Percentiles rank a stretch among this genome's conserved stretches.
These are phyloP conservation scores for Trichoderma lentiforme DNA, from an alignment of 2,329 filamentous ascomycete species.

Conservation along the genomic window DNA sequence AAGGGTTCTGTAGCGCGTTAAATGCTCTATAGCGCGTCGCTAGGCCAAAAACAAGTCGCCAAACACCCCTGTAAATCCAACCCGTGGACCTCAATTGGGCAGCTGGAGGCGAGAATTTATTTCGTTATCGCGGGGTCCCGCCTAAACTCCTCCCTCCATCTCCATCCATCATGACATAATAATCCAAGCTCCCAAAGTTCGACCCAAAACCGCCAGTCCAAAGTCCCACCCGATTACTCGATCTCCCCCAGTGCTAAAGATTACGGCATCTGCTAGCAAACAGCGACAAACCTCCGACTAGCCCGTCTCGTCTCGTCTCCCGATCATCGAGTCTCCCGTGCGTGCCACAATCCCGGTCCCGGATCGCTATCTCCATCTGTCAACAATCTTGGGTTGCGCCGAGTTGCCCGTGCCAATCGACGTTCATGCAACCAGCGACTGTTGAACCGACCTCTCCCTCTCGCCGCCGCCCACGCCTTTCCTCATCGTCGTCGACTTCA, in stretches of 20 bases:
- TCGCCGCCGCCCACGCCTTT: constrained; percentile 39
- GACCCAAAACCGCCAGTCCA: background rate
- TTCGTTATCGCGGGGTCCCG: constrained; percentile 27
- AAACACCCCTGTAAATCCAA: constrained; percentile 19
- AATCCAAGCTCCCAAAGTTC: background rate
- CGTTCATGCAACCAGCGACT: constrained; percentile 35
- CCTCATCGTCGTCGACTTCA: constrained; percentile 31
- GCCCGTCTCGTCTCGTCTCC: background rate
- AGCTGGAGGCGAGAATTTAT: background rate
- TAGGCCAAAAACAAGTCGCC: background rate
- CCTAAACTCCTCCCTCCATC: constrained; percentile 2
- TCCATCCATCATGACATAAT: constrained; percentile 23
- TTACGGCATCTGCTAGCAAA: background rate
- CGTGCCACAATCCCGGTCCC: background rate
- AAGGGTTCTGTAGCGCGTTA: background rate
- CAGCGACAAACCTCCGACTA: background rate
- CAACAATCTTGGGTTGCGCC: background rate
- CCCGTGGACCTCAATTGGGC: background rate
- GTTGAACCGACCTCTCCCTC: constrained; percentile 32
- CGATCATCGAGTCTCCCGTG: background rate
- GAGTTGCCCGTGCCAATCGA: constrained; percentile 1
- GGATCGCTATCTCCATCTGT: background rate
- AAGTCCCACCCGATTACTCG: constrained; percentile 10
- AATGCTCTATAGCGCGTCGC: background rate
- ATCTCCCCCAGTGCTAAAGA: background rate